Base-by-base conservation (phyloP, 1,284 basidiomycete species). In the Malassezia vespertilionis region DNA sequence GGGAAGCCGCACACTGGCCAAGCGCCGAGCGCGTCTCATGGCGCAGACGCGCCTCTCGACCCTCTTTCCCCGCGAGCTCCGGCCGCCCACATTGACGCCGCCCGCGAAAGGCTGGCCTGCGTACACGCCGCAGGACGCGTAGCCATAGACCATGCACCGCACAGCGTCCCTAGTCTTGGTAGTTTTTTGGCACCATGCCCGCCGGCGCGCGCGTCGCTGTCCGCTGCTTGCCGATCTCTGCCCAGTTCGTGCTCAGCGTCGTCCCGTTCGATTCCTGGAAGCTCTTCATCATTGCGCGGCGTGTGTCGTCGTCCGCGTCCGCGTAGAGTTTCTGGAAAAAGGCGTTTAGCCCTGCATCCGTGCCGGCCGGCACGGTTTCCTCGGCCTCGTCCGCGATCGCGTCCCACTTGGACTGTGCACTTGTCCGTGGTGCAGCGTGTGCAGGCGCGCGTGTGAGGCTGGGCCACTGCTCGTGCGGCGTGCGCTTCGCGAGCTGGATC, bases 241-340 rank as follows among this genome's bases (percentile, higher is more conserved):
- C 54, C 67, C 67, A 70, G 41, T 70, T 68, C 5, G 66, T 70
- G 33, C 55, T 59, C 12, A 70, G 44, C 2, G 62, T 51, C 3
- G 67, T 70, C 14, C 67, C 67, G 22, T 60, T 60, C 27, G 54
- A 58, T 39, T 70, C 67, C 41, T 59, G 56, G 54, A 62, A 70
- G 35, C 52, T 56, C 50, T 70, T 70, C 34, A 65, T 52, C 67
- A 70, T 70, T 12, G 67, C 67, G 11, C 58, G 45, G 12, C 53
- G 48, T n/a, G 67, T 69, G 30, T 70, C 65, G 26, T 57, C 54
- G 44, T 65, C 60, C 17, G 67, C 66, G 20, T 62, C 60, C 12
- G 62, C 60, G 38, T 67, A 70, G 17, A 70, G 53, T 35, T 61
- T 52, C 35, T 69, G 59, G 54, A 70, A 70, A 36, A 70, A 70